phyloP scores from a whole-genome alignment of 345 rosid genomes.

The Arabis hirsuta region DNA sequence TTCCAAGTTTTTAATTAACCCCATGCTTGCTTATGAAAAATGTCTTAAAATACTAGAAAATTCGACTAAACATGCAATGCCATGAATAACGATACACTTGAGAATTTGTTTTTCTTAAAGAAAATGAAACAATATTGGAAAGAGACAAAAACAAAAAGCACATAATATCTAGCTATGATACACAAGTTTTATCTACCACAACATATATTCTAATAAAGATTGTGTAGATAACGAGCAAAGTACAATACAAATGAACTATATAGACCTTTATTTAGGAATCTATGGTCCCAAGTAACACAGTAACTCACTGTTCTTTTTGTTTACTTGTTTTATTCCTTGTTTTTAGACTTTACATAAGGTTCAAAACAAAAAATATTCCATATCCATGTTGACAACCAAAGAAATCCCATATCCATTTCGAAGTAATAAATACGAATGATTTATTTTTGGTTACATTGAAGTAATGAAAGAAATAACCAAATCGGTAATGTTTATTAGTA shows the following conservation, averaged over 20 bases:
- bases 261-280: slow-evolving; percentile 30
- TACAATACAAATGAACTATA: slow-evolving; percentile 29
- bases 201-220: slow-evolving; percentile 19
- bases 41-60: background rate
- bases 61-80: background rate
- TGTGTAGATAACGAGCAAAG: slow-evolving; percentile 32
- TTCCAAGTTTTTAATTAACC: no score
- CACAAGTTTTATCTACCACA: slow-evolving; percentile 9
- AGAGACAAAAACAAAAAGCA: slow-evolving; percentile 29
- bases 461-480: slow-evolving; percentile 2
- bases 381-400: background rate
- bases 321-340: slow-evolving; percentile 31
- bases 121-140: background rate
- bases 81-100: background rate
- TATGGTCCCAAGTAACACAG: slow-evolving; percentile 40
- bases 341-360: slow-evolving; percentile 22
- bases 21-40: background rate
- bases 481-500: slow-evolving; percentile 18
- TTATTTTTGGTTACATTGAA: background rate
- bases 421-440: background rate
- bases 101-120: background rate
- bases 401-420: slow-evolving; percentile 3
- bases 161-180: slow-evolving; percentile 23
- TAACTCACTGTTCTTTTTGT: slow-evolving; percentile 39
- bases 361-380: background rate